A percentile compares a stretch with the other conserved stretches of the same genome.
Conservation (phyloP, 208 protist genomes). For the Herpetomonas samuelpessoai region DNA sequence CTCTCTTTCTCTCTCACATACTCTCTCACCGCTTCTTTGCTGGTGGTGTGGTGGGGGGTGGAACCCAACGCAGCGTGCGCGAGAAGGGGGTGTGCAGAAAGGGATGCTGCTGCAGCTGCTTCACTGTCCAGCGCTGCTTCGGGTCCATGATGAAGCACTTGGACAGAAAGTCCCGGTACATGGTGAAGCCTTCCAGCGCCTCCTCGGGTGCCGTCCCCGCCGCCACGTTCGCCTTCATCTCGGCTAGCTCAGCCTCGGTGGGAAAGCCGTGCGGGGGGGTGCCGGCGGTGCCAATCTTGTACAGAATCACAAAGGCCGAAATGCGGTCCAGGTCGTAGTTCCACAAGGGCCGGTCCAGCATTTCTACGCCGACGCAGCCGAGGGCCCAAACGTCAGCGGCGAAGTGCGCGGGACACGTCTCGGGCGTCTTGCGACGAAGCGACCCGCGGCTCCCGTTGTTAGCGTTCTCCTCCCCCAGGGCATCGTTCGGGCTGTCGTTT, state of each 20-base stretch:
- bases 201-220: constrained; percentile 10
- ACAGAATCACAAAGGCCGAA: constrained; percentile 45
- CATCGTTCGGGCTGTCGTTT: too few relatives aligned
- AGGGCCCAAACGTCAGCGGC: constrained; percentile 71
- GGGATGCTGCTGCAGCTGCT: constrained; percentile 42
- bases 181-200: constrained; percentile 26
- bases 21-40: too few relatives aligned
- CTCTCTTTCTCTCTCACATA: too few relatives aligned
- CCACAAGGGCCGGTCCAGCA: constrained; percentile 64
- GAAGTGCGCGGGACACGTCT: neutral
- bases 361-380: constrained; percentile 80
- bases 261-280: constrained; percentile 50
- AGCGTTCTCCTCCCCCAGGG: too few relatives aligned
- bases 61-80: constrained; percentile 50
- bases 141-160: constrained; percentile 44
- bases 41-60: too few relatives aligned
- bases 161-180: constrained; percentile 59
- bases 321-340: constrained; percentile 19
- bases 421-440: too few relatives aligned
- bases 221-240: constrained; percentile 5
- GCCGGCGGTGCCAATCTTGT: constrained; percentile 35
- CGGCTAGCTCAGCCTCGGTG: constrained; percentile 34
- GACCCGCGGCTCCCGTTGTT: too few relatives aligned
- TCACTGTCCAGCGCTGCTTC: constrained; percentile 40
- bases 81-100: constrained; percentile 44